These are phyloP conservation scores for Rhodotorula diobovata DNA, from an alignment of 768 basidiomycete genomes.

Conservation along the genomic window DNA sequence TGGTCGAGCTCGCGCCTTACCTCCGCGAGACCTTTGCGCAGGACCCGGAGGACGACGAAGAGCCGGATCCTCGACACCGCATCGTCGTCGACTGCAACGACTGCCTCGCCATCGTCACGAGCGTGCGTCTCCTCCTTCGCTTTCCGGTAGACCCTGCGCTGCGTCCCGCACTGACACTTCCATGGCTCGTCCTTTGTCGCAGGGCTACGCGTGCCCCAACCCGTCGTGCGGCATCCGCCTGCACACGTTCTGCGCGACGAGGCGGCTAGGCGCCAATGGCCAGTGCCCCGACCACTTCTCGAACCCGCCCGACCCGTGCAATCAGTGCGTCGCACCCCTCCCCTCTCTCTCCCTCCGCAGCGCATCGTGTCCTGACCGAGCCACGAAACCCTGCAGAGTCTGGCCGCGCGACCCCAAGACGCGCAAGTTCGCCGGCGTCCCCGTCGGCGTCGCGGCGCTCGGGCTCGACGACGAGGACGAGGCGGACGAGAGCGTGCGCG, in stretches of 20 bases:
- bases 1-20: slow-evolving; percentile 69
- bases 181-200: slow-evolving; percentile 53
- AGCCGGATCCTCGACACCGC: slow-evolving; percentile 7
- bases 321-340: slow-evolving; percentile 6
- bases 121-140: slow-evolving; percentile 14
- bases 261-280: not conserved
- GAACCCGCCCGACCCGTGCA: not conserved
- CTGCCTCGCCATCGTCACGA: slow-evolving; percentile 61
- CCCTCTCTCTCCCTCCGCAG: too few species aligned
- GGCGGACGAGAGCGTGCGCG: not conserved
- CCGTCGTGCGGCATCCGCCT: slow-evolving; percentile 42
- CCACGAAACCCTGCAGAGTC: not conserved
- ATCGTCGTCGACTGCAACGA: slow-evolving; percentile 62
- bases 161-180: not conserved
- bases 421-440: slow-evolving; percentile 58
- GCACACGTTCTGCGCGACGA: slow-evolving; percentile 16
- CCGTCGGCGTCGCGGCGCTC: slow-evolving; percentile 54
- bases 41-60: slow-evolving; percentile 48
- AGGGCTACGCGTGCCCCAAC: slow-evolving; percentile 51
- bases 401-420: slow-evolving; percentile 10
- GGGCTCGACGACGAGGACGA: slow-evolving; percentile 3
- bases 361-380: not conserved
- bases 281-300: slow-evolving; percentile 21
- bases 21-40: slow-evolving; percentile 68
- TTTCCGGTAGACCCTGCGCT: not conserved